phyloP scores from a whole-genome alignment of 306 rosid species.

The Pachyrhizus erosus region DNA sequence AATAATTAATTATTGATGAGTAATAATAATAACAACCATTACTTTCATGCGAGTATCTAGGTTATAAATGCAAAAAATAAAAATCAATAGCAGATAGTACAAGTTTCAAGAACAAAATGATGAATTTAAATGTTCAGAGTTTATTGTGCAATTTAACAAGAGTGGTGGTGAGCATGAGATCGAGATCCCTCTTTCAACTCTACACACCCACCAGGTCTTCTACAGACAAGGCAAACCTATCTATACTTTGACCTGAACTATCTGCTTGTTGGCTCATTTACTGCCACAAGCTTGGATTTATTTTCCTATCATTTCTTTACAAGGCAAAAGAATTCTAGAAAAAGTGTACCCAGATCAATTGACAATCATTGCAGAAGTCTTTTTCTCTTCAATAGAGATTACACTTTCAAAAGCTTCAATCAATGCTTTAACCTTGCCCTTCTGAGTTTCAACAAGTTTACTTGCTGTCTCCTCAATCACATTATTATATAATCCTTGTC shows the following conservation, averaged over 20 bases:
- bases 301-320: slow-evolving; percentile 35
- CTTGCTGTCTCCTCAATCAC: slow-evolving; percentile 86
- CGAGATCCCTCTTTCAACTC: slow-evolving; percentile 41
- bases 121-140: not conserved
- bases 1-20: no score
- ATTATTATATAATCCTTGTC: slow-evolving; percentile 62
- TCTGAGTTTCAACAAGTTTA: slow-evolving; percentile 65
- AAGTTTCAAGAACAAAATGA: slow-evolving; percentile 5
- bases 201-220: slow-evolving; percentile 33
- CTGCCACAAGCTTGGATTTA: slow-evolving; percentile 48
- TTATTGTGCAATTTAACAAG: slow-evolving; percentile 23
- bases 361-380: slow-evolving; percentile 42
- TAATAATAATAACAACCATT: not conserved
- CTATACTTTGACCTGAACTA: slow-evolving; percentile 36
- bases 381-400: slow-evolving; percentile 79
- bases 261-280: slow-evolving; percentile 48
- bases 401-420: slow-evolving; percentile 90
- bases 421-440: slow-evolving; percentile 90
- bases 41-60: not conserved
- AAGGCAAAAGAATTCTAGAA: slow-evolving; percentile 32
- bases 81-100: slow-evolving; percentile 11
- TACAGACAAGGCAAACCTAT: slow-evolving; percentile 40
- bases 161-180: slow-evolving; percentile 19
- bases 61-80: not conserved
- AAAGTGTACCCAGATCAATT: slow-evolving; percentile 42